phyloP scores from a whole-genome alignment of 305 asterid genomes.

The Nicotiana rustica region DNA sequence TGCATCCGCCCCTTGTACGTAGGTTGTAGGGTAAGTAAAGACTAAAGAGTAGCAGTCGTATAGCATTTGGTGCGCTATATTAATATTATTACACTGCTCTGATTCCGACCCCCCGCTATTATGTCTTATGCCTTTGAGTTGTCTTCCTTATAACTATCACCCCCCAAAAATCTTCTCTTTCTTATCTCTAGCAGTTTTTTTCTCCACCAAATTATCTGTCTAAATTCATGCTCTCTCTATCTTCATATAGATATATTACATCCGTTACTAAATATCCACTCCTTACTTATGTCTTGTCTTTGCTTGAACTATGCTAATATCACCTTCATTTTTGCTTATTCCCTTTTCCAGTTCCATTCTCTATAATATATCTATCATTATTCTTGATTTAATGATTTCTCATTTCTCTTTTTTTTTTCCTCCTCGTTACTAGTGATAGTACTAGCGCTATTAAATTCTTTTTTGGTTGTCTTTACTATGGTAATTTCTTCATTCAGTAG shows the following conservation, averaged over 20 bases:
- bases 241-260: slow-evolving; percentile 5
- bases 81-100: background rate
- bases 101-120: background rate
- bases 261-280: slow-evolving; percentile 50
- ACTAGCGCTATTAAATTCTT: background rate
- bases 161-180: slow-evolving; percentile 27
- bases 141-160: slow-evolving; percentile 3
- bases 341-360: background rate
- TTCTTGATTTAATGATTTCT: too few species aligned
- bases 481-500: slow-evolving; percentile 33
- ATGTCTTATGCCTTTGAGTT: background rate
- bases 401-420: background rate
- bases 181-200: background rate
- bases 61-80: slow-evolving; percentile 5
- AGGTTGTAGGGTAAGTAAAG: slow-evolving; percentile 17
- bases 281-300: background rate
- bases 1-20: background rate
- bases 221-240: slow-evolving; percentile 7
- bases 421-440: background rate
- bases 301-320: slow-evolving; percentile 52
- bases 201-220: slow-evolving; percentile 24
- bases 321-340: slow-evolving; percentile 44
- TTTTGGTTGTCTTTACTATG: slow-evolving; percentile 25
- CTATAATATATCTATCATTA: background rate
- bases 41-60: slow-evolving; percentile 18